Base-by-base conservation (phyloP, 1,284 basidiomycete species). In the Pseudozyma pruni region DNA sequence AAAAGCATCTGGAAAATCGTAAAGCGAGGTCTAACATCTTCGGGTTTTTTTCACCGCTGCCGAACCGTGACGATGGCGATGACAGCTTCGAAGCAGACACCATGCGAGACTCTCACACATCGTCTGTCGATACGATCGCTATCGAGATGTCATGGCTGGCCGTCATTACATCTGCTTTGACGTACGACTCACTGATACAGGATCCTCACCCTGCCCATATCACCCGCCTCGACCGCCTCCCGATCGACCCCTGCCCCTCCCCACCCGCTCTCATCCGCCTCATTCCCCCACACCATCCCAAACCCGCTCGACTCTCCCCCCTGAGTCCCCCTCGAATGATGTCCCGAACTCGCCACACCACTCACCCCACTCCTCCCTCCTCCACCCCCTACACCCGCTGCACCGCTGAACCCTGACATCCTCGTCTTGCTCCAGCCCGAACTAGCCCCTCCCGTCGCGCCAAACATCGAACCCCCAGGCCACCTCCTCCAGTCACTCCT, bases 211-310 rank as follows among this genome's bases (percentile, higher is more conserved):
- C 46, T 29, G 2, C 72, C 72, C 38, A 63, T 41, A 33, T 74
- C 68, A 2, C 72, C 72, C 25, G 43, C 43, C 40, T 74, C 72
- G 23, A 74, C 40, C 20, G 67, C 58, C 44, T 67, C 57, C 6
- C 63, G 44, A 33, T 69, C 60, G 19, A 71, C 20, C 20, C 27
- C 50, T 2, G 27, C 33, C 32, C 33, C 44, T 11, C 43, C 57
- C 41, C 58, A 52, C 0, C 57, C 57, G 23, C 58, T 58, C 32
- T 68, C 70, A 41, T 72, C 70, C 16, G 44, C 41, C 27, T 68
- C 64, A 7, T 47, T 48, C 3, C 70, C 69, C 70, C 70, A 72
- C 8, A 23, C 41, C 14, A 44, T 34, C 4, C 38, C 52, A 16
- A 57, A 61, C 3, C 61, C 68, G 32, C 57, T 64, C 49, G 52